phyloP scores from a whole-genome alignment of 2,329 filamentous ascomycete species.

The Pseudocercospora cruenta region DNA sequence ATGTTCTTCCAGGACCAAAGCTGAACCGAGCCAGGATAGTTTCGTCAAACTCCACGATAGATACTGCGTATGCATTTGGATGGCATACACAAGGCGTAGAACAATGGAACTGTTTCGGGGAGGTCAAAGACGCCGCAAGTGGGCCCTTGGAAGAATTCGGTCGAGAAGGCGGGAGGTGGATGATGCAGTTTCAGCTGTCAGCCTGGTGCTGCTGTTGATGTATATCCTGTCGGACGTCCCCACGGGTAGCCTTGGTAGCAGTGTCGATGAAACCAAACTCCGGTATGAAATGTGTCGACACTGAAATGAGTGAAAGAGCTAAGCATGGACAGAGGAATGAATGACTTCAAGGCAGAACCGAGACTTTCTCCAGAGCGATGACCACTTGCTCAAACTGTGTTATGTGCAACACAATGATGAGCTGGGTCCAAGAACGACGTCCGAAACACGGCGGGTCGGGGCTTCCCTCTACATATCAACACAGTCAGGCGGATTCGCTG shows the following conservation, averaged over 20 bases:
- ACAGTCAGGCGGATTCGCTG: conserved; percentile 23
- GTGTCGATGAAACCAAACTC: conserved; percentile 18
- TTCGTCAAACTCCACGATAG: conserved; percentile 6
- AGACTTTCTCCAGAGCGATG: conserved; percentile 9
- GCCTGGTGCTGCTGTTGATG: conserved; percentile 21
- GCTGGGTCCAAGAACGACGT: conserved; percentile 21
- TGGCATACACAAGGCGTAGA: neutral
- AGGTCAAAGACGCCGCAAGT: conserved; percentile 7
- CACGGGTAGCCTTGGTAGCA: conserved; percentile 20
- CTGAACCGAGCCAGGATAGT: neutral
- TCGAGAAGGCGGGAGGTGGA: conserved; percentile 17
- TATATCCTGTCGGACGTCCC: conserved; percentile 24
- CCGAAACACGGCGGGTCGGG: conserved; percentile 33
- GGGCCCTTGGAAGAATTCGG: neutral
- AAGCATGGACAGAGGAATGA: conserved; percentile 19
- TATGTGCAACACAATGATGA: conserved; percentile 20
- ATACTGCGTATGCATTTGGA: conserved; percentile 16
- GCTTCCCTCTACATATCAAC: conserved; percentile 30
- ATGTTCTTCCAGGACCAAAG: conserved; percentile 12
- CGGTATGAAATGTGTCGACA: conserved; percentile 1
- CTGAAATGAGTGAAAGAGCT: conserved; percentile 13
- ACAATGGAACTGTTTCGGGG: conserved; percentile 18
- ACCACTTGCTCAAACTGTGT: conserved; percentile 14
- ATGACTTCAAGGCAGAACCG: conserved; percentile 13
- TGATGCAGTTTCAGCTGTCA: conserved; percentile 22